Evolutionary conservation across 2,329 filamentous ascomycete genomes (phyloP).

Genomic region (Penicillium sp.): DNA sequence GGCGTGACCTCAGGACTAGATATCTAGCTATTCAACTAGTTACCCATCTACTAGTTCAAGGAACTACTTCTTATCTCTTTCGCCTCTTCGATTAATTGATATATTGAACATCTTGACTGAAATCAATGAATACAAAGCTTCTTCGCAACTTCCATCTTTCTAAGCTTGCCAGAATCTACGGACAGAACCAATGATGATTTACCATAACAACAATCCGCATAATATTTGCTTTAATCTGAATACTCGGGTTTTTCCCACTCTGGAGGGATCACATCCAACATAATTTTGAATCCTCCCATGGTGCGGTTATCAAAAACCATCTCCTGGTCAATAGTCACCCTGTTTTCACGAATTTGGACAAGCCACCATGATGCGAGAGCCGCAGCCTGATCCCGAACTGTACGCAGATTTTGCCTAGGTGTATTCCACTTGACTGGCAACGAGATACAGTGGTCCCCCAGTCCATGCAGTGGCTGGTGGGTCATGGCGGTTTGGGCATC

Average conservation of each 20-base stretch:
- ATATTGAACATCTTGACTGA: background rate
- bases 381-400: background rate
- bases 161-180: accelerated
- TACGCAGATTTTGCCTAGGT: background rate
- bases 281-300: background rate
- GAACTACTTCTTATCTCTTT: background rate
- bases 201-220: background rate
- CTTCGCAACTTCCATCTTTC: background rate
- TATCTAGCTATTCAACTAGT: background rate
- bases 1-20: background rate
- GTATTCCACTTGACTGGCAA: background rate
- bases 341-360: background rate
- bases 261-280: background rate
- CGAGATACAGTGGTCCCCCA: background rate
- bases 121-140: background rate
- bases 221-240: background rate
- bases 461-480: background rate
- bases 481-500: background rate
- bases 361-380: background rate
- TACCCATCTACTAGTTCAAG: background rate
- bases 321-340: background rate
- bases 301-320: background rate
- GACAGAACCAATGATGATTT: background rate
- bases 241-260: background rate
- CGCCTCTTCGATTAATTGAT: background rate